Evolutionary conservation across 148 eudicot species (phyloP).

Genomic region (Bassia scoparia): DNA sequence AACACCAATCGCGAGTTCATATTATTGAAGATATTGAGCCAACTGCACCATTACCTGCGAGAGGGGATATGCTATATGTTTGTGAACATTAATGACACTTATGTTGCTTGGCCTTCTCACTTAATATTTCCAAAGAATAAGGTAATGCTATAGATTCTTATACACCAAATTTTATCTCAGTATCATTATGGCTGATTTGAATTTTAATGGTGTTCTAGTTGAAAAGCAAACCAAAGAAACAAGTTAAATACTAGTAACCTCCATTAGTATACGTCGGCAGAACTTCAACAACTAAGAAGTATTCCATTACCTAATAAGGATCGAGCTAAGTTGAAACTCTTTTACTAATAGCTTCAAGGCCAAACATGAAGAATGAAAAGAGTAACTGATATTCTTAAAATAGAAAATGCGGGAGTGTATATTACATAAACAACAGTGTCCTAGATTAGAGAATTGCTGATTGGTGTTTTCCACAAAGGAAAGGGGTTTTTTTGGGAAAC

Average conservation of each 20-base stretch:
- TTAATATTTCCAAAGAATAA: background rate
- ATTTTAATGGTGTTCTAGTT: background rate
- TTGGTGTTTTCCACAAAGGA: background rate
- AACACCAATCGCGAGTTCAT: background rate
- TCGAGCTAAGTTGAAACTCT: background rate
- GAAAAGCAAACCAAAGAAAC: background rate
- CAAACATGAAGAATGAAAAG: background rate
- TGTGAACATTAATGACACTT: background rate
- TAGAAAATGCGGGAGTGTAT: background rate
- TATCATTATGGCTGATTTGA: background rate
- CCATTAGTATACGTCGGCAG: background rate
- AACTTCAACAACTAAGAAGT: background rate
- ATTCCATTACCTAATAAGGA: background rate
- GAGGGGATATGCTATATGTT: background rate
- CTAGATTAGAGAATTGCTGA: background rate
- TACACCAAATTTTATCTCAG: no score
- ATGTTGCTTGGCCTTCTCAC: constrained; percentile 1
- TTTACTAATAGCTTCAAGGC: background rate
- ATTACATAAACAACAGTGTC: background rate
- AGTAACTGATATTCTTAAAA: no score
- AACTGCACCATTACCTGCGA: background rate
- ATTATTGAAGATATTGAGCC: background rate
- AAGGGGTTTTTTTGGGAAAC: no score
- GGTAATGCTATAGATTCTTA: background rate
- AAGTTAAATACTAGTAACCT: background rate